Evolutionary conservation across 257 asterid genomes (phyloP).

Genomic region (Leonotis leonurus): DNA sequence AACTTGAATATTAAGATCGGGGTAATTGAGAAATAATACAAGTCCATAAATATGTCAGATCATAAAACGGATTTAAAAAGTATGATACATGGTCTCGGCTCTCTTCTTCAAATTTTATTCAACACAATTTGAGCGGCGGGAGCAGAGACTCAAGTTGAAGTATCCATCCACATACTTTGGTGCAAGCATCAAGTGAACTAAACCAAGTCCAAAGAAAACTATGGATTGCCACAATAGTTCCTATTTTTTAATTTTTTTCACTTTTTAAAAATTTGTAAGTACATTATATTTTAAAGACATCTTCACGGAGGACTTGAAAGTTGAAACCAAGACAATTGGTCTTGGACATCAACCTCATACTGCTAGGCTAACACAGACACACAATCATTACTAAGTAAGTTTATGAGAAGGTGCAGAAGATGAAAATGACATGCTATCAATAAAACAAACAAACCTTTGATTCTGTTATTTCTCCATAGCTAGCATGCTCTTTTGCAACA

Average conservation of each 20-base stretch:
- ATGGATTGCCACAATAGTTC: neutral
- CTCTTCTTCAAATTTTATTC: too few species aligned
- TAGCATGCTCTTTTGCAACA: conserved; percentile 96
- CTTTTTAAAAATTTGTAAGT: too few species aligned
- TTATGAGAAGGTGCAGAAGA: neutral
- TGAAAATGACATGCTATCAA: neutral
- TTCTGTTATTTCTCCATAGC: conserved; percentile 94
- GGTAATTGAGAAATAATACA: neutral
- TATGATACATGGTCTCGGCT: too few species aligned
- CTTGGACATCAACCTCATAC: too few species aligned
- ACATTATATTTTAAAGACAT: too few species aligned
- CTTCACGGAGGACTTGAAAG: too few species aligned
- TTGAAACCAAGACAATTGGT: too few species aligned
- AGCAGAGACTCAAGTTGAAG: neutral
- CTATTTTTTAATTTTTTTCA: too few species aligned
- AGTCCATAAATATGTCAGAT: neutral
- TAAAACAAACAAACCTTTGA: conserved; percentile 54
- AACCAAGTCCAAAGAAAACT: neutral
- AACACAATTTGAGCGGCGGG: neutral
- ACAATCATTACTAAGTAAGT: neutral
- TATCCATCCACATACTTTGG: neutral
- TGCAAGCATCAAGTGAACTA: neutral
- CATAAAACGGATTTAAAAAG: too few species aligned
- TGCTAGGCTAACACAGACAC: too few species aligned
- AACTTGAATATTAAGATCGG: conserved; percentile 6